Evolutionary conservation across 768 basidiomycete genomes (phyloP), one percentile per base, ranked within the genome.

Genomic region (Trametes cinnabarina): DNA sequence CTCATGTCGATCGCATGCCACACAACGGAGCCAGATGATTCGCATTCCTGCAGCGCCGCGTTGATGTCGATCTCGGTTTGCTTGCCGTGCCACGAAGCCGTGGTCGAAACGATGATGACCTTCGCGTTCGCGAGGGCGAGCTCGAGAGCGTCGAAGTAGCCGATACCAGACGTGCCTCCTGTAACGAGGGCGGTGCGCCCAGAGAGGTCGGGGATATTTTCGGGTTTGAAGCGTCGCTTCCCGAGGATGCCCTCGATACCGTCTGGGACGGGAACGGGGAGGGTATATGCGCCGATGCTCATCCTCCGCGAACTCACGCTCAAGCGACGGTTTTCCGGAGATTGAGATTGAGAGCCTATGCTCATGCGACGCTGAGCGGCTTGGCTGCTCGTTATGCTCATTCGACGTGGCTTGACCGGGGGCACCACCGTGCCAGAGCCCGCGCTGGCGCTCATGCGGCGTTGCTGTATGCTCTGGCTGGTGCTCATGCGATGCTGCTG

Each of bases 121-220:
- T 62, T 63, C 26, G 68, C 68, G 30, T 61, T 59, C 7, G 63
- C 64, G 4, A 57, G 58, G 1, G 68, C 68, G 48, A 69, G 64
- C 20, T 57, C 62, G 17, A 69, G 69, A n/a, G 71, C 71, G 56
- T 69, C 69, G 58, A 67, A 67, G 51, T 64, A 70, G 12, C 66
- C 67, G 17, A 69, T 64, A 12, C 63, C 65, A 4, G 61, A 63
- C 4, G 66, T 66, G 2, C 66, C 68, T 3, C 68, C 66, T 9
- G 68, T 66, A 44, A 69, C 66, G 48, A 69, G 58, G 5, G 66
- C 66, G 44, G 65, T 64, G 47, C 66, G 66, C 8, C 65, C 65
- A 8, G 60, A 44, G 55, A 68, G 63, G 52, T 66, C 59, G 6
- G 68, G 68, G 46, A 69, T 66, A 22, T 66, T 43, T 23, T 69